These are phyloP conservation scores for Mucor sp. DNA, from an alignment of 371 early-diverging fungal genomes.

Conservation along the genomic window DNA sequence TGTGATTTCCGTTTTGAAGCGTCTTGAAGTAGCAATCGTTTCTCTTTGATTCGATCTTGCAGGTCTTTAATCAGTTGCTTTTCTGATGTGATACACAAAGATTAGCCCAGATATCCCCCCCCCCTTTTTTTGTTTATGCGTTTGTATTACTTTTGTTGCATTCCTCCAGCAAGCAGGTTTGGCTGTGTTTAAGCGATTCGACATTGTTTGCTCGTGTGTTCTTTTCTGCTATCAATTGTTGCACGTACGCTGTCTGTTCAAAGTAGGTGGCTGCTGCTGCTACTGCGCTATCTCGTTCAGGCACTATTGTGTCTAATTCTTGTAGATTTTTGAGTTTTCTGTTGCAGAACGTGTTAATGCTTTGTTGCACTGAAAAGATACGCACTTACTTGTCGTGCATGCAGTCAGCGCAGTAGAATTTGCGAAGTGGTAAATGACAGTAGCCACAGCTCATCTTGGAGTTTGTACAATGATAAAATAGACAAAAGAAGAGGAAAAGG, in stretches of 20 bases:
- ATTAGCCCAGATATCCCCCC: not conserved
- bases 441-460: slow-evolving; percentile 43
- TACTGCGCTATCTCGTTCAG: slow-evolving; percentile 45
- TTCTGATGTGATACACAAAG: slow-evolving; percentile 16
- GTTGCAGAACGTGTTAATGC: not conserved
- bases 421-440: slow-evolving; percentile 44
- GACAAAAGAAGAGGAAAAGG: not conserved
- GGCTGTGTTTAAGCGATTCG: slow-evolving; percentile 31
- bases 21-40: slow-evolving; percentile 8
- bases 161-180: slow-evolving; percentile 25
- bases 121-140: not conserved
- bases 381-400: slow-evolving; percentile 43
- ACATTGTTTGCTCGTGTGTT: slow-evolving; percentile 36
- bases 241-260: slow-evolving; percentile 37
- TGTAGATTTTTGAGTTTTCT: slow-evolving; percentile 49
- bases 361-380: too few species aligned
- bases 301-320: slow-evolving; percentile 30
- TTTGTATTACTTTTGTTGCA: slow-evolving; percentile 14
- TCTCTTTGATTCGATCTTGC: slow-evolving; percentile 20
- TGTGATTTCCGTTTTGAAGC: slow-evolving; percentile 1
- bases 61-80: slow-evolving; percentile 25
- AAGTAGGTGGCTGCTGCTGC: slow-evolving; percentile 41
- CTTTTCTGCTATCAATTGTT: slow-evolving; percentile 44
- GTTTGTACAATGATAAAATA: not conserved
- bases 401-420: slow-evolving; percentile 43